phyloP scores from a whole-genome alignment of 1,284 basidiomycete species.

The Coriolopsis trogii region DNA sequence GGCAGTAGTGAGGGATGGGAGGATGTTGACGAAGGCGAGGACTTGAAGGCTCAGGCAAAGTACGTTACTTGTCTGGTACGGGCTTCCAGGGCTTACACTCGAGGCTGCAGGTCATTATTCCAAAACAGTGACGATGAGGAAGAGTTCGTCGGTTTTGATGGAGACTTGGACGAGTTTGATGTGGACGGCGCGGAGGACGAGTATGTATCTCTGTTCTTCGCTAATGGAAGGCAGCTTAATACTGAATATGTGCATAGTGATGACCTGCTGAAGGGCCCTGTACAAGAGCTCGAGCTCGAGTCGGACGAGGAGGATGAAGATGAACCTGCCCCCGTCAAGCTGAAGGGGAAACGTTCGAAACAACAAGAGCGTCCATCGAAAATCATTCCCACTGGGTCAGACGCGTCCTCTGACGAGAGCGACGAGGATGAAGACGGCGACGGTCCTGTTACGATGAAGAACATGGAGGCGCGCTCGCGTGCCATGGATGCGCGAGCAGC shows the following conservation, averaged over 20 bases:
- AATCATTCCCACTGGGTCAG: constrained; percentile 54
- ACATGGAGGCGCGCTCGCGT: constrained; percentile 77
- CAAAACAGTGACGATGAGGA: constrained; percentile 55
- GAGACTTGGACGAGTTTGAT: constrained; percentile 52
- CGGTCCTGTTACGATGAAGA: constrained; percentile 67
- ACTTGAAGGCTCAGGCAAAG: constrained; percentile 47
- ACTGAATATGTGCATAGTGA: constrained; percentile 26
- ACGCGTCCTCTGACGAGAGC: constrained; percentile 42
- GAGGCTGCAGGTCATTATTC: constrained; percentile 57
- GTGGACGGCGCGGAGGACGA: constrained; percentile 44
- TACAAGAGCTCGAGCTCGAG: constrained; percentile 70
- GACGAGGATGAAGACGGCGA: constrained; percentile 53
- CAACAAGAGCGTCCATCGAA: constrained; percentile 50
- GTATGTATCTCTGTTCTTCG: constrained; percentile 24
- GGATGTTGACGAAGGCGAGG: constrained; percentile 54
- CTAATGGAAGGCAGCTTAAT: constrained; percentile 24
- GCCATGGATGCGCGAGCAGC: constrained; percentile 69
- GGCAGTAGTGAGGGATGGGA: constrained; percentile 62
- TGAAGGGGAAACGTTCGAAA: constrained; percentile 52
- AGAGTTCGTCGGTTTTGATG: constrained; percentile 43
- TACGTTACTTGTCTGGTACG: no score
- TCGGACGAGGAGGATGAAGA: constrained; percentile 59
- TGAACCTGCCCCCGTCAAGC: constrained; percentile 37
- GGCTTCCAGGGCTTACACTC: no score
- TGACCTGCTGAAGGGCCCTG: constrained; percentile 50